These are phyloP conservation scores for Tripterygium wilfordii DNA, from an alignment of 177 flowering plant species.

Conservation along the genomic window DNA sequence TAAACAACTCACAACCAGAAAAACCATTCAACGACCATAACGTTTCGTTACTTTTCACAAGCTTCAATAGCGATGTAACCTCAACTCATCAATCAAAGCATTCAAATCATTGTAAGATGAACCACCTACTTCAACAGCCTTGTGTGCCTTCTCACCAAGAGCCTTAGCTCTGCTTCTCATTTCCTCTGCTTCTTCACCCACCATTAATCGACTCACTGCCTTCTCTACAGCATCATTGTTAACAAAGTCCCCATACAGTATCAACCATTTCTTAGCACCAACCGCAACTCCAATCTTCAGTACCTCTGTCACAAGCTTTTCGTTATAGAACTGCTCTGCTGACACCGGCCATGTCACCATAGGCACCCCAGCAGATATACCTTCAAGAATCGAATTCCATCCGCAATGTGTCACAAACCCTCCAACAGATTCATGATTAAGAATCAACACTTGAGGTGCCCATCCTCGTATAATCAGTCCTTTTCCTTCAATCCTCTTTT, in stretches of 20 bases:
- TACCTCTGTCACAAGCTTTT: constrained; percentile 40
- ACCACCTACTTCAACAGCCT: constrained; percentile 49
- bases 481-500: constrained; percentile 31
- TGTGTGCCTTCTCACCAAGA: constrained; percentile 27
- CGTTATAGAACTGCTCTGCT: constrained; percentile 60
- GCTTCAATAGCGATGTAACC: too few species aligned
- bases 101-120: constrained; percentile 38
- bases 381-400: constrained; percentile 57
- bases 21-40: too few species aligned
- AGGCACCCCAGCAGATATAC: constrained; percentile 40
- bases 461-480: constrained; percentile 46
- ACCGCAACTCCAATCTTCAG: constrained; percentile 32
- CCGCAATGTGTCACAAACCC: constrained; percentile 63
- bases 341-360: constrained; percentile 60
- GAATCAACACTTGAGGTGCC: constrained; percentile 57
- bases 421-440: constrained; percentile 48
- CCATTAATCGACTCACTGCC: constrained; percentile 38
- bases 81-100: constrained; percentile 33
- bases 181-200: constrained; percentile 31
- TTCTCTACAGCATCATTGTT: constrained; percentile 27
- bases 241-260: constrained; percentile 6
- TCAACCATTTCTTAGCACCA: constrained; percentile 27
- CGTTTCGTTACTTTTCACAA: too few species aligned
- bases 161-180: constrained; percentile 30
- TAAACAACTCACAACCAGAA: too few species aligned